Evolutionary conservation across 805 yeast genomes (phyloP), one percentile per base, ranked within the genome.

Genomic region (Clavispora phyllophila): DNA sequence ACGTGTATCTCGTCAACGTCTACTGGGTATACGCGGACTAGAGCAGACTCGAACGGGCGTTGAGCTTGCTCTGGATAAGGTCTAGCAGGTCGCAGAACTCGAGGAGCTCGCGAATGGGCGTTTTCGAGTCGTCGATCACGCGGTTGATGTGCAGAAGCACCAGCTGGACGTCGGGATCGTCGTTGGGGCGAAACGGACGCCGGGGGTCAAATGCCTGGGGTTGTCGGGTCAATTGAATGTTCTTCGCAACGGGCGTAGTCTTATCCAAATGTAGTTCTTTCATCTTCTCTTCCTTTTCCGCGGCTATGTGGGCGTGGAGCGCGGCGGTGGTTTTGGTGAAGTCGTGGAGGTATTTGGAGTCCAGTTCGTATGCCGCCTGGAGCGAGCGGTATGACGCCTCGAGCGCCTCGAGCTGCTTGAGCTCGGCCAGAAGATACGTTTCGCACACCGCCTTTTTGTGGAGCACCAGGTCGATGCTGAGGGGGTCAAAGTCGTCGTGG

Each of bases 351-450:
- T 70, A 67, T 36, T 50, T 51, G 23, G 47, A 44, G 48, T 70
- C 75, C 59, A 57, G 63, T 36, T 60, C 51, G 48, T 56, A 59
- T 20, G 49, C 47, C 27, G 46, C 41, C 22, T 62, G 47, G 5
- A 60, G 44, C 15, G 58, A 55, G 9, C 51, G 48, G 37, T 56
- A 54, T 44, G 63, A 54, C 8, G 46, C 44, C 39, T 65, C 60
- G 14, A 70, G 51, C 9, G 63, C 68, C 26, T 54, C 48, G 31
- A 68, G 53, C 45, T 68, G 73, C 39, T 62, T 62, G 27, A 61
- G 35, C 46, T 70, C 75, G 2, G 74, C 73, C 65, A 57, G 64
- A 14, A 69, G 51, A 42, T 63, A 61, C 12, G 70, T 62, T 43
- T 69, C 73, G 14, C 43, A 38, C 9, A 40, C 36, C 8, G 43